A percentile compares a stretch with the other conserved stretches of the same genome.
Evolutionary conservation across 208 protist species (phyloP).

Genomic region (Entamoeba dispar): DNA sequence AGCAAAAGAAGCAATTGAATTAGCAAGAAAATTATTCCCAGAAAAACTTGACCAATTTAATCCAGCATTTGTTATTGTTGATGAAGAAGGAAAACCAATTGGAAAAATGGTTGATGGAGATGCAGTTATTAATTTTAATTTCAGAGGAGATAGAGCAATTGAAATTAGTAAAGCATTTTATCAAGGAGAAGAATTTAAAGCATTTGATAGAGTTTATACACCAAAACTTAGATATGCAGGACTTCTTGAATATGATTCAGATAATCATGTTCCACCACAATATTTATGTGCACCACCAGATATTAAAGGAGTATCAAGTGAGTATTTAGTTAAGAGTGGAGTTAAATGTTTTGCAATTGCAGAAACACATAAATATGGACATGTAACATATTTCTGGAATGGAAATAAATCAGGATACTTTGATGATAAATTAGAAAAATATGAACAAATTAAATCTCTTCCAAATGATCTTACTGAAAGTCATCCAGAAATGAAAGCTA

Average conservation of each 20-base stretch:
- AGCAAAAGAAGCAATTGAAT: neutral
- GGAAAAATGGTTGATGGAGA: neutral
- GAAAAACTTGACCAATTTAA: constrained; percentile 8
- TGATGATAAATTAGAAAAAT: neutral
- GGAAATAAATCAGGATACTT: neutral
- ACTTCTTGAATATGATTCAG: constrained; percentile 4
- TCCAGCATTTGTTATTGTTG: constrained; percentile 1
- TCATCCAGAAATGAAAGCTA: constrained; percentile 16
- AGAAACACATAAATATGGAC: constrained; percentile 18
- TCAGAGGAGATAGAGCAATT: constrained; percentile 10
- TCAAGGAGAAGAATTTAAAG: neutral
- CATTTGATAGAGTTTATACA: neutral
- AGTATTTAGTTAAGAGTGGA: neutral
- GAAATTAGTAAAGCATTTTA: neutral
- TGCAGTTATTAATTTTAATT: constrained; percentile 7
- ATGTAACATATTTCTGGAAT: constrained; percentile 18
- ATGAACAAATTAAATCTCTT: constrained; percentile 1
- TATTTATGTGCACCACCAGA: neutral
- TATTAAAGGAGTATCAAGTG: neutral
- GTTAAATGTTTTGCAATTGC: constrained; percentile 3
- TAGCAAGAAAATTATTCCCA: neutral
- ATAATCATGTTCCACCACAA: neutral
- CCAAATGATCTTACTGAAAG: neutral
- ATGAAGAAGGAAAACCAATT: neutral
- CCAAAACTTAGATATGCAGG: neutral